These are phyloP conservation scores for Candida buenavistaensis DNA, from an alignment of 1,139 yeast species.

Conservation along the genomic window DNA sequence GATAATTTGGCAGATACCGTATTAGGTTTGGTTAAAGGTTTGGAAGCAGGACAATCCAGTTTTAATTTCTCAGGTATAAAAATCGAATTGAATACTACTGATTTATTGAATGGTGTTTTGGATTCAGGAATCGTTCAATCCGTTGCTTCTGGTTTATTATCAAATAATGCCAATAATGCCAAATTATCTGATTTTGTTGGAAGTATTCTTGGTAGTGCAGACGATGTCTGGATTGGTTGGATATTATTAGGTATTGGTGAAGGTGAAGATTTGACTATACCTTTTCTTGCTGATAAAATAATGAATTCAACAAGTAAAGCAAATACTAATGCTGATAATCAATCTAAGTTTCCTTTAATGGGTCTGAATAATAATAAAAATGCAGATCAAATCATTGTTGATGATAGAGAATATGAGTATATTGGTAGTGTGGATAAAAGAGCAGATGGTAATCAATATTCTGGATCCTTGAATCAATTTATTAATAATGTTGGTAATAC, in stretches of 20 bases:
- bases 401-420: conserved; percentile 2
- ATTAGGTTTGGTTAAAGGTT: conserved; percentile 7
- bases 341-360: no score
- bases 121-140: conserved; percentile 28
- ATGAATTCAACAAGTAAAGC: conserved; percentile 23
- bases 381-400: conserved; percentile 1
- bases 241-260: conserved; percentile 33
- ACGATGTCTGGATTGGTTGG: conserved; percentile 28
- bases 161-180: conserved; percentile 31
- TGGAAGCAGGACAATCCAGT: conserved; percentile 39
- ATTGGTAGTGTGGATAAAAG: no score
- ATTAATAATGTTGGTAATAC: conserved; percentile 32
- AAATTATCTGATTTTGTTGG: conserved; percentile 28
- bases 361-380: conserved; percentile 1
- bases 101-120: conserved; percentile 19
- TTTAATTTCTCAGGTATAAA: conserved; percentile 31
- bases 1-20: conserved; percentile 23
- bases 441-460: conserved; percentile 2
- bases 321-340: conserved; percentile 12
- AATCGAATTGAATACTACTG: conserved; percentile 23
- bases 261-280: conserved; percentile 30
- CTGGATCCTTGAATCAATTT: conserved; percentile 31
- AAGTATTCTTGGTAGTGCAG: conserved; percentile 19
- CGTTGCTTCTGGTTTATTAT: conserved; percentile 25
- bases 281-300: conserved; percentile 28